Evolutionary conservation across 345 rosid species (phyloP), one percentile per base, ranked within the genome.

Genomic region (Psidium friedrichsthalianum): DNA sequence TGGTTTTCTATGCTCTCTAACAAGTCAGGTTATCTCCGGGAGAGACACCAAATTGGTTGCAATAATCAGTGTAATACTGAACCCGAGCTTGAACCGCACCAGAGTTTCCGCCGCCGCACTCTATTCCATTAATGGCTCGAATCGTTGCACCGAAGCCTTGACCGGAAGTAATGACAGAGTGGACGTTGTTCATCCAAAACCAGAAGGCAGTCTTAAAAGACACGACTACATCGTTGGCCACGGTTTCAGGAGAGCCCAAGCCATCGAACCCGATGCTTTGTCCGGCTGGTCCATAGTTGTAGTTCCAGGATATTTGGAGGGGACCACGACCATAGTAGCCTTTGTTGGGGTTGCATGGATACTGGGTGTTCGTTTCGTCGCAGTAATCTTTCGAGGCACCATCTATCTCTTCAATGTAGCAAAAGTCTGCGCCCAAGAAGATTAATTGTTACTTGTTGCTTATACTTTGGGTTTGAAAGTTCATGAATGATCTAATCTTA

Each of bases 271-370:
- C 20, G 5, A 93, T 85, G 87, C 80, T 86, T 3, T 83, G 51
- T 6, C 95, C 95, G 16, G 92, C 92, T 0, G 90, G 55, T 14
- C 95, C 93, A 64, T 93, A 93, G 84, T 92, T 93, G 82, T 85
- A 91, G 88, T 93, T 93, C 91, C 94, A 92, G 29, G 95, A 52
- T 69, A 93, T 87, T 55, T 91, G 93, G 51, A 93, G 56, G 36
- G 94, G 95, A 83, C 95, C 94, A 14, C 94, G 78, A 10, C 95
- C 94, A 9, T 74, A 90, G 90, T 93, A 91, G n/a, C 74, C 74
- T 78, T 90, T 90, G 57, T 88, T 89, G 1, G 91, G 88, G 76
- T 32, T 82, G 76, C 90, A 90, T 15, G 90, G 90, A 47, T 85
- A 90, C 14, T 89, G 86, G 51, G 85, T 85, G 82, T 18, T 57